Evolutionary conservation across 129 eudicot species (phyloP), one percentile per base, ranked within the genome.

Genomic region (Tagetes patula): DNA sequence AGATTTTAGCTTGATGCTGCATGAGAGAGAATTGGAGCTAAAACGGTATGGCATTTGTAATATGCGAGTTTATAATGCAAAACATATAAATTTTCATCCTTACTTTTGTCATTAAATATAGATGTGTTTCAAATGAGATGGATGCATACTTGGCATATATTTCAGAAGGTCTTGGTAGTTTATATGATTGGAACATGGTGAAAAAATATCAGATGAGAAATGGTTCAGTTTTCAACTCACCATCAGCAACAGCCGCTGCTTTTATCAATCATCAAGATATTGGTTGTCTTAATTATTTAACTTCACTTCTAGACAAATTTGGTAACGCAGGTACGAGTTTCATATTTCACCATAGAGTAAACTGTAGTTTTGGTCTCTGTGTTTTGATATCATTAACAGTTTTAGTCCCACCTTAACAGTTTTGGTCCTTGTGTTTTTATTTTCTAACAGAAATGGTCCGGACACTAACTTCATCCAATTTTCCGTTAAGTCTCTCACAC

Each of bases 211-310:
- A 87, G 74, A 86, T 87, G 77, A 86, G 72, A 61, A 94, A 88
- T 53, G 96, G 96, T 14, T 94, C 99, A 0, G 43, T 90, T 37
- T 82, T 90, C 69, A 90, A 88, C 79, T 94, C 93, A 62, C 99
- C 97, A 1, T 88, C 99, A 5, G 82, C 97, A 36, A 94, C 99
- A 59, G 96, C 99, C 4, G 87, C 97, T 70, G 92, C 83, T 79
- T 71, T 79, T 60, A 77, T 76, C 65, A 74, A 73, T 61, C 79
- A 82, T 42, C 87, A 50, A 2, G 72, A 90, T 80, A 31, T 66
- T 68, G 87, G 63, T 55, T 90, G 96, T 70, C 86, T 79, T 48
- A 67, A 75, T 66, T 94, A 94, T 82, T 81, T 94, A 20, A 69
- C 55, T 32, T 80, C 86, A 49, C 84, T 86, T 46, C 70, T 94